These are phyloP conservation scores for Gaertneriomyces sp. DNA, from an alignment of 192 early-diverging fungal species.

Conservation along the genomic window DNA sequence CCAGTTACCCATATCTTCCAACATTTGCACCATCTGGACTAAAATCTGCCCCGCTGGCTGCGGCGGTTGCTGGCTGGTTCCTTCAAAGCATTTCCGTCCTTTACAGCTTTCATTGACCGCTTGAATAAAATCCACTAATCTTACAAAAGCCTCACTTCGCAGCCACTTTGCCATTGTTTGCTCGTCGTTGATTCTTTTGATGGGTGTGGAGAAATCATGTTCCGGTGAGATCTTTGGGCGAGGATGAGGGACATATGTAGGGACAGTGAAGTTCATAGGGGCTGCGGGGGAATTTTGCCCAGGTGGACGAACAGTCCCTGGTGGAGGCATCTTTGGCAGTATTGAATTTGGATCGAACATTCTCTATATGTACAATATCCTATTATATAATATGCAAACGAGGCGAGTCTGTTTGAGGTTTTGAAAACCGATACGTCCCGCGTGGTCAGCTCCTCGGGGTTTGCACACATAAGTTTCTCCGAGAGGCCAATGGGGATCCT, in stretches of 20 bases:
- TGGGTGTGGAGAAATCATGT: conserved; percentile 45
- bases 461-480: too few relatives aligned
- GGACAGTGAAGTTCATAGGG: conserved; percentile 19
- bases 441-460: too few relatives aligned
- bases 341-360: conserved; percentile 21
- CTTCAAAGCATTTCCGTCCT: conserved; percentile 40
- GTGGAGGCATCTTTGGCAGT: conserved; percentile 29
- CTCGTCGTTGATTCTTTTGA: conserved; percentile 56
- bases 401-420: too few relatives aligned
- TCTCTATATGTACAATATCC: neutral
- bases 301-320: conserved; percentile 15
- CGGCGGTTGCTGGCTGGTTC: conserved; percentile 12
- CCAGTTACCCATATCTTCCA: conserved; percentile 67
- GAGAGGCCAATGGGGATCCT: too few relatives aligned
- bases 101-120: conserved; percentile 67
- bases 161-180: conserved; percentile 58
- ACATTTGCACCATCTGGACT: conserved; percentile 45
- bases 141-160: conserved; percentile 60
- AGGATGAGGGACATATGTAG: neutral
- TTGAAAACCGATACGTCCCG: too few relatives aligned
- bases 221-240: conserved; percentile 18
- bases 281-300: conserved; percentile 5
- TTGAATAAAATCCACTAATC: conserved; percentile 69
- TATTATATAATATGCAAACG: too few relatives aligned
- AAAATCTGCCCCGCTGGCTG: too few relatives aligned